Conservation (phyloP, 2,329 filamentous ascomycete species). For the Berkeleyomyces rouxiae region DNA sequence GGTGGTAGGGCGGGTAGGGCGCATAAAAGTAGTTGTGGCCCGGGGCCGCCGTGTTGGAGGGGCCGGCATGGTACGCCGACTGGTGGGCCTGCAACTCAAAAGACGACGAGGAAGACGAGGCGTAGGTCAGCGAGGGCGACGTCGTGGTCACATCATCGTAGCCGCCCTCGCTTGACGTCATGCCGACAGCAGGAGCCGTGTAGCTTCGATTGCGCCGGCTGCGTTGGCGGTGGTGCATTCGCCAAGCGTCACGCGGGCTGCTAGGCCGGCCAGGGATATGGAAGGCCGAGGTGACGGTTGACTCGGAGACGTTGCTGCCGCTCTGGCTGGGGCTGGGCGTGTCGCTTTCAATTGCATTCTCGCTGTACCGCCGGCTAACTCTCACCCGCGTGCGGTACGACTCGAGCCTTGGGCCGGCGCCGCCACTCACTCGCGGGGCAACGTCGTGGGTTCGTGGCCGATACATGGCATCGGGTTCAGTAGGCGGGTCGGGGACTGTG, state of each 20-base stretch:
- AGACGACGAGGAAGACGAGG: conserved; percentile 6
- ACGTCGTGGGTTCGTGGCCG: neutral
- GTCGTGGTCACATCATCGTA: neutral
- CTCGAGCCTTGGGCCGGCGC: neutral
- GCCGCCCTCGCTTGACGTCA: neutral
- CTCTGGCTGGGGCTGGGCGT: neutral
- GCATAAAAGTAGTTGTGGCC: neutral
- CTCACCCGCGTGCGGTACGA: conserved; percentile 2
- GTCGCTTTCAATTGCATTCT: neutral
- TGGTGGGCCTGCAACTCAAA: neutral
- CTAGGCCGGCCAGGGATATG: neutral
- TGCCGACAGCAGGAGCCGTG: neutral
- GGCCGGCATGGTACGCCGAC: neutral
- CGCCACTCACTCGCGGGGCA: neutral
- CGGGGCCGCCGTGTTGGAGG: neutral
- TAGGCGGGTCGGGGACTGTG: neutral
- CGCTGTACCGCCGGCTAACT: neutral
- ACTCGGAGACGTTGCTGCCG: conserved; percentile 4
- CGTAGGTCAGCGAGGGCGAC: neutral
- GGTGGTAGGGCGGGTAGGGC: neutral
- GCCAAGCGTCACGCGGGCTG: neutral
- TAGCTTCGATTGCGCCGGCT: neutral
- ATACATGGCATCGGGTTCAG: neutral
- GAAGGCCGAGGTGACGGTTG: conserved; percentile 7
- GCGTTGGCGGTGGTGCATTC: neutral